phyloP scores from a whole-genome alignment of 2,329 filamentous ascomycete species.

The Aspergillus fumigatus region DNA sequence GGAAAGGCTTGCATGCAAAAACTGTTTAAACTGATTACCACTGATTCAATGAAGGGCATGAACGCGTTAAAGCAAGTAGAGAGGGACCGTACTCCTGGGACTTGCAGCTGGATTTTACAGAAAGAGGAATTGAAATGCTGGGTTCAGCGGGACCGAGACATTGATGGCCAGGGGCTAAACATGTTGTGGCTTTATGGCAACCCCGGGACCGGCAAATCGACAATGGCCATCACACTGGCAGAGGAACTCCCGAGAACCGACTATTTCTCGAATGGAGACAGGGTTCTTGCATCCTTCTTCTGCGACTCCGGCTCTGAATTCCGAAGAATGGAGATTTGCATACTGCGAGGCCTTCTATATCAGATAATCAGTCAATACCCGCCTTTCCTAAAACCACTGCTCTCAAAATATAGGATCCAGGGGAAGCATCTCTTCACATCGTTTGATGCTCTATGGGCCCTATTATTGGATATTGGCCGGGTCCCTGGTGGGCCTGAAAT shows the following conservation, averaged over 20 bases:
- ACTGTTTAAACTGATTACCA: not conserved
- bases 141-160: not conserved
- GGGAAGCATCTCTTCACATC: conserved; percentile 5
- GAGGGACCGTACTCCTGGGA: not conserved
- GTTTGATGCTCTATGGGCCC: conserved; percentile 9
- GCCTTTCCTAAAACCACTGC: conserved; percentile 4
- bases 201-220: conserved; percentile 18
- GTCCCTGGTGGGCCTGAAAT: conserved; percentile 1
- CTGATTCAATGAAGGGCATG: not conserved
- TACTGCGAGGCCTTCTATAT: conserved; percentile 13
- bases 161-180: not conserved
- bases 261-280: not conserved
- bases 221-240: conserved; percentile 1
- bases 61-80: not conserved
- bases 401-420: conserved; percentile 5
- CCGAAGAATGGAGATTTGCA: conserved; percentile 6
- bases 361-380: conserved; percentile 8
- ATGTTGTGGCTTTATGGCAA: conserved; percentile 15
- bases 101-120: conserved; percentile 9
- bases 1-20: not conserved
- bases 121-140: conserved; percentile 9
- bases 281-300: conserved; percentile 11
- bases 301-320: conserved; percentile 11
- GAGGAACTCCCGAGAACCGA: conserved; percentile 1
- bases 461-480: conserved; percentile 7